Base-by-base conservation (phyloP, 106 monocot species). In the Phalaenopsis aphrodite region DNA sequence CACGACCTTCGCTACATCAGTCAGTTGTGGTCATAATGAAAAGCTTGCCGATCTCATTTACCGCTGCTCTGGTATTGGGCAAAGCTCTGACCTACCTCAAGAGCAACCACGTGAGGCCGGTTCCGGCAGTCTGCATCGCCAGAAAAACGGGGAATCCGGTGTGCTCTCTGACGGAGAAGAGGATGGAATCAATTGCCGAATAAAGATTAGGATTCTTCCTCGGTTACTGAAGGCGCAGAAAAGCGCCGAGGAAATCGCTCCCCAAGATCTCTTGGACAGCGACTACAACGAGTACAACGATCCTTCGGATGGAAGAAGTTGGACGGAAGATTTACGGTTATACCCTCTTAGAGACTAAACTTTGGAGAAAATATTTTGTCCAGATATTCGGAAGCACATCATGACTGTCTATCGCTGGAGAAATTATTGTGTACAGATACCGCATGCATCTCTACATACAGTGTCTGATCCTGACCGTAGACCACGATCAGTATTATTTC, bases 261-360 rank as follows among this genome's bases (percentile, higher is more conserved):
- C 17, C 75, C 75, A 42, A 75, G 15, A 75, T 46, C 45, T 43
- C 45, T 45, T n/a, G 45, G 75, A 75, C 43, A 75, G 75, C 45
- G 75, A 75, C 75, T 11, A n/a, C 17, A 37, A 75, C 42, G n/a
- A 72, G 14, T 8, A 45, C n/a, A 75, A 75, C 75, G 75, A 75
- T 41, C 75, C 75, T 43, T 41, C 75, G n/a, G 45, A 75, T 75
- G 43, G 17, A 43, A 42, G 75, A n/a, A 46, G 45, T 18, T 43
- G 19, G 46, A 5, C 43, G 21, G 9, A 8, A 5, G 2, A 45
- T 75, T 75, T 75, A 42, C 75, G 14, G n/a, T 11, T 45, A 46
- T 75, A 46, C 75, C 45, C 75, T 17, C 45, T 19, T 5, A 18
- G 39, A 0, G 2, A 45, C 43, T 3, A 45, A 45, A 30, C 30